These are phyloP conservation scores for Metschnikowia dekortorum DNA, from an alignment of 805 yeast genomes.

Conservation along the genomic window DNA sequence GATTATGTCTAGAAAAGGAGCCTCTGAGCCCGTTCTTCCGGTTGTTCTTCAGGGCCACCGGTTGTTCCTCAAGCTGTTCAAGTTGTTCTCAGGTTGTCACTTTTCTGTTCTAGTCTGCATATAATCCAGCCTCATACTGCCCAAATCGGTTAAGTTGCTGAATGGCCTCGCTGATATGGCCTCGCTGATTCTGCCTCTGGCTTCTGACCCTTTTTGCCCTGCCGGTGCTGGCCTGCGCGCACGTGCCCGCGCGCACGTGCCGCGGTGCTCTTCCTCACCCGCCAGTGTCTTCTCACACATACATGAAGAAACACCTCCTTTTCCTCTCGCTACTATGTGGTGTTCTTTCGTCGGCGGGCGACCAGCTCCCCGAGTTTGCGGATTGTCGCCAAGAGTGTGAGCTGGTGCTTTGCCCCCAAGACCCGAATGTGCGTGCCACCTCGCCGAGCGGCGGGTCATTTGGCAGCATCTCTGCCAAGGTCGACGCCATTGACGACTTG, in stretches of 20 bases:
- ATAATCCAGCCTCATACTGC: too few species aligned
- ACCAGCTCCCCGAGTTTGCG: conserved; percentile 27
- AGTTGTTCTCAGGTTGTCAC: too few species aligned
- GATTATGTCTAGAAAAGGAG: too few species aligned
- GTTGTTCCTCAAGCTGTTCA: too few species aligned
- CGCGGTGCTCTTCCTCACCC: neutral
- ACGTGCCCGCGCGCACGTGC: neutral
- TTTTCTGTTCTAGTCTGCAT: too few species aligned
- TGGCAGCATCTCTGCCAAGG: neutral
- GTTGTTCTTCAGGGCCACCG: too few species aligned
- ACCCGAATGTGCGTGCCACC: neutral
- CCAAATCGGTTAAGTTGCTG: too few species aligned
- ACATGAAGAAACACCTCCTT: neutral
- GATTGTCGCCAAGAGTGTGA: conserved; percentile 15
- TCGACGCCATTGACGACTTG: conserved; percentile 2
- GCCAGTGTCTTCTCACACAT: neutral
- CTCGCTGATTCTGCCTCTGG: too few species aligned
- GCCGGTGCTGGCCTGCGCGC: too few species aligned
- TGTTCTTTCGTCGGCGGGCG: conserved; percentile 26
- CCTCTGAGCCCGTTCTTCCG: too few species aligned
- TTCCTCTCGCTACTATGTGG: neutral
- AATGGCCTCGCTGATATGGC: too few species aligned
- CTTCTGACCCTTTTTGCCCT: too few species aligned
- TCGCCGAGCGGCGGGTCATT: neutral
- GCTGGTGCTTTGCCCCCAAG: conserved; percentile 1